phyloP scores from a whole-genome alignment of 2,329 filamentous ascomycete species.

The Alternaria panax region DNA sequence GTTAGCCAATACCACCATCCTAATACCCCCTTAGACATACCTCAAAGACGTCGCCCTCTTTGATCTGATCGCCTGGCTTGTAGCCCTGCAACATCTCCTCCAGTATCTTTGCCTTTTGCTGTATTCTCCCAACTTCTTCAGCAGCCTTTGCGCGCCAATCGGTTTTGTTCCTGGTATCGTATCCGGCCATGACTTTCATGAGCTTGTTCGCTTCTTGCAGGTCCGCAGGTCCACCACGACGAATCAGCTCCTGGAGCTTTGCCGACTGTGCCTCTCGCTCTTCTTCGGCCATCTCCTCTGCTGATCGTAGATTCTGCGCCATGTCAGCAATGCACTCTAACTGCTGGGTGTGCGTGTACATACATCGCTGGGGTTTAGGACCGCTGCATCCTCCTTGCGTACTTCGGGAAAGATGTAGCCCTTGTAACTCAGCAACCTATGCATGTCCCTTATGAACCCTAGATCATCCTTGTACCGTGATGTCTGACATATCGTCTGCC shows the following conservation, averaged over 20 bases:
- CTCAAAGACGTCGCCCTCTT: conserved; percentile 73
- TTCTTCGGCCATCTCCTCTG: conserved; percentile 98
- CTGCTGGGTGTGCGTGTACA: conserved; percentile 50
- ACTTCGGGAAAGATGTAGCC: conserved; percentile 96
- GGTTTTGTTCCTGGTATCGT: conserved; percentile 92
- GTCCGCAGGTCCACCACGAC: conserved; percentile 88
- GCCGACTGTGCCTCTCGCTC: conserved; percentile 93
- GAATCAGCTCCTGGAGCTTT: conserved; percentile 97
- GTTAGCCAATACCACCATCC: conserved; percentile 24
- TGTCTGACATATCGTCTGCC: conserved; percentile 96
- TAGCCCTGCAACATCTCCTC: conserved; percentile 92
- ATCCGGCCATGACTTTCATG: conserved; percentile 99
- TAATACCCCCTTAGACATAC: conserved; percentile 50
- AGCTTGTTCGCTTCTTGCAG: conserved; percentile 95
- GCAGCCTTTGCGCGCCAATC: conserved; percentile 98
- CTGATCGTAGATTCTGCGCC: conserved; percentile 85
- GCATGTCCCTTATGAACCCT: conserved; percentile 97
- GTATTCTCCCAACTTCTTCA: conserved; percentile 91
- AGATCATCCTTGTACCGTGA: conserved; percentile 97
- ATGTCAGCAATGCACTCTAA: conserved; percentile 24
- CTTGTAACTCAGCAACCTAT: conserved; percentile 92
- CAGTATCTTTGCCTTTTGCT: conserved; percentile 89
- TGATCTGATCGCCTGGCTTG: conserved; percentile 79
- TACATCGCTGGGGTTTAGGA: conserved; percentile 96
- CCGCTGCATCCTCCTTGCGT: conserved; percentile 90